Conservation (phyloP, 306 rosid species). For the Canavalia gladiata region DNA sequence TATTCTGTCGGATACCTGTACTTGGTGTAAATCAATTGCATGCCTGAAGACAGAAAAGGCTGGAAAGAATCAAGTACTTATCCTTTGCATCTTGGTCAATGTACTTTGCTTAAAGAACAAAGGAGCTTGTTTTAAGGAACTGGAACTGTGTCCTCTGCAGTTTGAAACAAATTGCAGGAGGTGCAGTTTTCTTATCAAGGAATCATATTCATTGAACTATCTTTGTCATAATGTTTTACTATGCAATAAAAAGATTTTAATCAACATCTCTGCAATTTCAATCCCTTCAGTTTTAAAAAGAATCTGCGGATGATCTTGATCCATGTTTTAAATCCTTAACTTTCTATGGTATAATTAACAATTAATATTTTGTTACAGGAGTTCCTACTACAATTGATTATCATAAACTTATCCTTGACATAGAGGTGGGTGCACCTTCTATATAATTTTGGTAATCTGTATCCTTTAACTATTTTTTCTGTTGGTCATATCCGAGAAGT, state of each 20-base stretch:
- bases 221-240: constrained; percentile 5
- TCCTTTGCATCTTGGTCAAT: constrained; percentile 34
- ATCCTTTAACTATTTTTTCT: constrained; percentile 35
- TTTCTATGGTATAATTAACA: constrained; percentile 21
- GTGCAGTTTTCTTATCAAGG: constrained; percentile 7
- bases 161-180: constrained; percentile 34
- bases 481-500: constrained; percentile 22
- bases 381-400: constrained; percentile 99
- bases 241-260: too few relatives aligned
- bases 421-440: constrained; percentile 65
- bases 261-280: background rate
- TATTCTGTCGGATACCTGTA: constrained; percentile 29
- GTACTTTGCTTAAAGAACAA: constrained; percentile 1
- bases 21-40: constrained; percentile 35
- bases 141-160: constrained; percentile 3
- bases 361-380: constrained; percentile 60
- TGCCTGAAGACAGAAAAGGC: constrained; percentile 31
- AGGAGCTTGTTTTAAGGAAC: background rate
- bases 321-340: constrained; percentile 34
- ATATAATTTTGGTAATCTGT: constrained; percentile 5
- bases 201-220: constrained; percentile 4
- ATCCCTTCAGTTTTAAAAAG: constrained; percentile 9
- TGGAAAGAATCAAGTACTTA: constrained; percentile 21
- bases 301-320: constrained; percentile 30
- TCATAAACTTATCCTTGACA: constrained; percentile 94